Evolutionary conservation across 2,329 filamentous ascomycete species (phyloP), one percentile per base, ranked within the genome.

Genomic region (Hypoxylon sp.): DNA sequence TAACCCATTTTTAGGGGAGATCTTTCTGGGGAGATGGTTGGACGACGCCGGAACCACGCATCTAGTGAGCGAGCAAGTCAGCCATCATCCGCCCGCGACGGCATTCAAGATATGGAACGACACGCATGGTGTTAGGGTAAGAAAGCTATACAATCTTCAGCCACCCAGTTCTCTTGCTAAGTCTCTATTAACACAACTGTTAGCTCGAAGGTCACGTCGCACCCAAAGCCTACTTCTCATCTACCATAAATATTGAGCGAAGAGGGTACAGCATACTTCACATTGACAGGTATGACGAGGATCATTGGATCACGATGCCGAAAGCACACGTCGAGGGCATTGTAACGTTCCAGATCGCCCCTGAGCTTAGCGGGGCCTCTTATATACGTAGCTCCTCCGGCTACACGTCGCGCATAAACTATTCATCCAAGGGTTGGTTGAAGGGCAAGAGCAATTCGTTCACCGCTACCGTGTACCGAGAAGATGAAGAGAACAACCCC

Each of bases 391-490:
- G 93, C 69, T 96, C 91, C 22, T 91, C 90, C 2, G 95, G 96
- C 55, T 97, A 91, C 81, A 91, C 93, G 3, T 87, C 93, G 69
- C 94, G 93, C 81, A 92, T 98, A 74, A 93, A 97, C 77, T 99
- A 97, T 82, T 91, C 89, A 65, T 94, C 95, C 74, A 95, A 93
- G 77, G 95, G 95, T 61, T 99, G 95, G 95, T 80, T 99, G 8
- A 93, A 91, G 46, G 96, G 95, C 70, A 97, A 97, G 85, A 97
- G 97, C 83, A 98, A 98, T 82, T 91, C 86, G 60, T 93, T 98
- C 77, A 88, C 84, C 11, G 95, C 93, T 12, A 84, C 84, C 22
- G 78, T 98, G 61, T 93, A 91, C 80, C 85, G 83, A 14, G 88
- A 92, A 78, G 80, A 88, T 81, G 83, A 84, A 79, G 93, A 90